Percentiles rank a stretch among this genome's conserved stretches.
Evolutionary conservation across 73 alveolate species (phyloP).

Genomic region (Urostyla sp.): DNA sequence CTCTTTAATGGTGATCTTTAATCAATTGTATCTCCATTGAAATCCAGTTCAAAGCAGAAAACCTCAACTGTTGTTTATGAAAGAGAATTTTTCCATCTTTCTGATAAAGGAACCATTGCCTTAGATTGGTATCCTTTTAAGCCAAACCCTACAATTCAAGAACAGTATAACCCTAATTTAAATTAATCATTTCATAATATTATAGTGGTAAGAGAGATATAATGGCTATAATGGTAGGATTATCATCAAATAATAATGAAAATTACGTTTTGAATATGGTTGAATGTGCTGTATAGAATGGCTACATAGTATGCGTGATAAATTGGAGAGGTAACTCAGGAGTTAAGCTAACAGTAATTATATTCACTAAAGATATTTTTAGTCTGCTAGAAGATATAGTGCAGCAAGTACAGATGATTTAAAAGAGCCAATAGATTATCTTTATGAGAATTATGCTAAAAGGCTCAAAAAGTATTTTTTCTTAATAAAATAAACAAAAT

Average conservation of each 20-base stretch:
- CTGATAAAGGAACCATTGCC: constrained; percentile 8
- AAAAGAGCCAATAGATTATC: constrained; percentile 14
- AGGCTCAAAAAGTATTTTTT: too few relatives aligned
- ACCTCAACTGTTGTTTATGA: not conserved
- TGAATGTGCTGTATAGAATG: not conserved
- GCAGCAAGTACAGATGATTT: constrained; percentile 15
- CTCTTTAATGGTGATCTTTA: too few relatives aligned
- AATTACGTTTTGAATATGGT: not conserved
- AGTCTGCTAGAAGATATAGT: not conserved
- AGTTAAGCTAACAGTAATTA: not conserved
- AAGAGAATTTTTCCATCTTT: constrained; percentile 6
- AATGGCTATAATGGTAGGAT: not conserved
- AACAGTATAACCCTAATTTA: too few relatives aligned
- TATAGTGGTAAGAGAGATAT: not conserved
- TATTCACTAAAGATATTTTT: not conserved
- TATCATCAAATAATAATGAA: not conserved
- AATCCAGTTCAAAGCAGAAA: too few relatives aligned
- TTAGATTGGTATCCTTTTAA: constrained; percentile 7
- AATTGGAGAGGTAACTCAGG: not conserved
- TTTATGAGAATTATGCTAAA: not conserved
- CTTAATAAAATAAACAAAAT: too few relatives aligned
- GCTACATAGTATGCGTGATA: not conserved
- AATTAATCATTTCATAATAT: too few relatives aligned
- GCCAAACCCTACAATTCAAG: not conserved
- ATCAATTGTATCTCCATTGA: too few relatives aligned